phyloP scores from a whole-genome alignment of 2,329 filamentous ascomycete species.

The Ceratocystis albifundus region DNA sequence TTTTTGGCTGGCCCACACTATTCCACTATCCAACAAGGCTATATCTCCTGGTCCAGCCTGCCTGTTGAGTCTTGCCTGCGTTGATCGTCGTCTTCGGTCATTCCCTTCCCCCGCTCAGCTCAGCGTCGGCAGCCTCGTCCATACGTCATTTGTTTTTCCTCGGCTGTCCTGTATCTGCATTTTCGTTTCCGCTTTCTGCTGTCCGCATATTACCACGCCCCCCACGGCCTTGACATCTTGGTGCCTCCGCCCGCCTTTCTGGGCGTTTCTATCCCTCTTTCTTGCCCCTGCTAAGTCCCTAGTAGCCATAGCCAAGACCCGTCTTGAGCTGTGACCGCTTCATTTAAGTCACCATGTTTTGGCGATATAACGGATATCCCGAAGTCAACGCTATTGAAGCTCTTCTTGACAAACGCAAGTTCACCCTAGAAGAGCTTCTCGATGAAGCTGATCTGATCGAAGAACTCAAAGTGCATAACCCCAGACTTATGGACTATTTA shows the following conservation, averaged over 20 bases:
- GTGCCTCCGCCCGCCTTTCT: background rate
- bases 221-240: background rate
- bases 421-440: constrained; percentile 87
- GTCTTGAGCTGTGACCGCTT: constrained; percentile 29
- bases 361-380: constrained; percentile 98
- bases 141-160: background rate
- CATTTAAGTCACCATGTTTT: constrained; percentile 71
- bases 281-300: background rate
- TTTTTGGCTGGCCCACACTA: no score
- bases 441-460: constrained; percentile 94
- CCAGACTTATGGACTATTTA: constrained; percentile 91
- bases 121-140: no score
- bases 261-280: background rate
- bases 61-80: no score
- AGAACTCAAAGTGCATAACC: constrained; percentile 96
- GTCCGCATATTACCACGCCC: background rate
- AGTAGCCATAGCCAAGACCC: constrained; percentile 21
- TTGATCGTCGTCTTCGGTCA: no score
- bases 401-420: constrained; percentile 91
- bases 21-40: no score
- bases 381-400: constrained; percentile 94
- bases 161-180: background rate
- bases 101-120: no score
- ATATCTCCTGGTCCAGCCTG: no score
- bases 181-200: background rate